Percentiles rank a stretch among this genome's conserved stretches.
Conservation (phyloP, 2,329 filamentous ascomycete species). For the Penicillium italicum region DNA sequence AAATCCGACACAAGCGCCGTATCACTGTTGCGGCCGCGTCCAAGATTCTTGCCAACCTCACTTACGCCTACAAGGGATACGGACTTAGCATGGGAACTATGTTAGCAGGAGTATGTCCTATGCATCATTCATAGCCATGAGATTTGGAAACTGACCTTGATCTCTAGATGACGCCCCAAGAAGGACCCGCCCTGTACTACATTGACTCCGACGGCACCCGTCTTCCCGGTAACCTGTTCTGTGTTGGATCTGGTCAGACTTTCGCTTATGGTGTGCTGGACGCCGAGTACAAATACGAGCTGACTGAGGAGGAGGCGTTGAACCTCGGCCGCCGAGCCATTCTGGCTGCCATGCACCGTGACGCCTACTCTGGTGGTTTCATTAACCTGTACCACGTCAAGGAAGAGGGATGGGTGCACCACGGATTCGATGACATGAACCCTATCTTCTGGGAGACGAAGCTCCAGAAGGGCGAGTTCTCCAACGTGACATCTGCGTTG, state of each 20-base stretch:
- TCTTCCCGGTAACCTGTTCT: slow-evolving; percentile 91
- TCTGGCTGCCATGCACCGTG: slow-evolving; percentile 89
- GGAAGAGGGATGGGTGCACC: slow-evolving; percentile 98
- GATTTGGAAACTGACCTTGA: background rate
- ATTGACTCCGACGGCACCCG: slow-evolving; percentile 96
- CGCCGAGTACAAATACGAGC: slow-evolving; percentile 87
- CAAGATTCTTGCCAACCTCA: slow-evolving; percentile 97
- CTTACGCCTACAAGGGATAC: slow-evolving; percentile 99
- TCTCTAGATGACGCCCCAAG: slow-evolving; percentile 58
- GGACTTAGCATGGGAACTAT: slow-evolving; percentile 99
- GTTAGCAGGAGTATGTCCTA: slow-evolving; percentile 92
- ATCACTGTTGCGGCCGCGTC: slow-evolving; percentile 96
- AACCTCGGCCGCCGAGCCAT: slow-evolving; percentile 90
- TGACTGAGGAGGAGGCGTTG: slow-evolving; percentile 81
- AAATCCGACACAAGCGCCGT: slow-evolving; percentile 97
- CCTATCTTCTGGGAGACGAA: slow-evolving; percentile 99
- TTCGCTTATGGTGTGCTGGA: slow-evolving; percentile 98
- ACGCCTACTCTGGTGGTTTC: slow-evolving; percentile 97
- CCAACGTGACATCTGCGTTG: slow-evolving; percentile 80
- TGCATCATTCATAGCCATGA: slow-evolving; percentile 41
- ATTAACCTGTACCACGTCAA: slow-evolving; percentile 99
- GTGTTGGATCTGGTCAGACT: slow-evolving; percentile 95
- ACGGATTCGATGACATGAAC: slow-evolving; percentile 97
- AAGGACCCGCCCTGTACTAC: slow-evolving; percentile 97
- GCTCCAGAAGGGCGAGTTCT: slow-evolving; percentile 97